Percentiles rank a stretch among this genome's conserved stretches.
These are phyloP conservation scores for Bisporella sp. DNA, from an alignment of 2,329 filamentous ascomycete species.

Conservation along the genomic window DNA sequence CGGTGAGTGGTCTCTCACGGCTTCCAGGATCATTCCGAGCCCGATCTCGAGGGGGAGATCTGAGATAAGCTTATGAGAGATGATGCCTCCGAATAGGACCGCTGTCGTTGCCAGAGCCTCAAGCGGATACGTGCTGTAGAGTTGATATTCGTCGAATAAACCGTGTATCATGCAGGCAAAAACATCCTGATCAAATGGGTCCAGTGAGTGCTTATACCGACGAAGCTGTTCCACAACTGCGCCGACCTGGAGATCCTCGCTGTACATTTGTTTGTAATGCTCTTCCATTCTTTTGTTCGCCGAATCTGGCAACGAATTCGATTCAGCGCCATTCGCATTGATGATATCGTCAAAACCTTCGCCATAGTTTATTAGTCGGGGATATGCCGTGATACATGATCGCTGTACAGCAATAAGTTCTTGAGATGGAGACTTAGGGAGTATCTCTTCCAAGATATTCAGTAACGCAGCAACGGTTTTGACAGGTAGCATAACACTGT, in stretches of 20 bases:
- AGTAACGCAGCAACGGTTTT: slow-evolving; percentile 79
- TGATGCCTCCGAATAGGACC: slow-evolving; percentile 92
- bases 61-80: slow-evolving; percentile 86
- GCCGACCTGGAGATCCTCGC: slow-evolving; percentile 78
- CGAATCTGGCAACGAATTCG: slow-evolving; percentile 71
- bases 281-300: slow-evolving; percentile 94
- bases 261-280: slow-evolving; percentile 97
- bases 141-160: slow-evolving; percentile 92
- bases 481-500: slow-evolving; percentile 71
- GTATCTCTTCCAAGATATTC: slow-evolving; percentile 67
- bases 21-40: slow-evolving; percentile 96
- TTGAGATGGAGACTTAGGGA: slow-evolving; percentile 50
- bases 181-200: slow-evolving; percentile 81
- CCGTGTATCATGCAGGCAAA: slow-evolving; percentile 99
- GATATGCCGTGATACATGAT: slow-evolving; percentile 85
- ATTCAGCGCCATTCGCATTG: slow-evolving; percentile 71
- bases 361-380: slow-evolving; percentile 91
- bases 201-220: slow-evolving; percentile 79
- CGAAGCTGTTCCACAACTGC: slow-evolving; percentile 80
- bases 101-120: slow-evolving; percentile 93
- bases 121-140: slow-evolving; percentile 93
- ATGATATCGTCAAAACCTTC: slow-evolving; percentile 90
- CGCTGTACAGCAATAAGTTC: slow-evolving; percentile 78
- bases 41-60: slow-evolving; percentile 87
- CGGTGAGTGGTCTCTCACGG: slow-evolving; percentile 75